These are phyloP conservation scores for Irpex lacteus DNA, from an alignment of 1,284 basidiomycete species.

Conservation along the genomic window DNA sequence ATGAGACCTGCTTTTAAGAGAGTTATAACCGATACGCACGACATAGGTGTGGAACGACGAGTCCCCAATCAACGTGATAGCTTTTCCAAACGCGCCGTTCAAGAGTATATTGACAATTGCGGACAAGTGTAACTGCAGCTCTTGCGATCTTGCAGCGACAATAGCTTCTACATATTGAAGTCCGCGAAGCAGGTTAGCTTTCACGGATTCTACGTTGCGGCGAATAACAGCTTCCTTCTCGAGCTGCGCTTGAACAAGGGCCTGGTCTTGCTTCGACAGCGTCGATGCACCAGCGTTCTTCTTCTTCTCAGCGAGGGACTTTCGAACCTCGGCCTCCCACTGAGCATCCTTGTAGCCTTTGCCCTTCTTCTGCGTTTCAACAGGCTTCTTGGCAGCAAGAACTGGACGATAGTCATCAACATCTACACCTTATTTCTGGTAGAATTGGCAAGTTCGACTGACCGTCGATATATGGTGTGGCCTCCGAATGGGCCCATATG, in stretches of 20 bases:
- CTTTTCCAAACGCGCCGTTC: conserved; percentile 54
- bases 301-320: conserved; percentile 77
- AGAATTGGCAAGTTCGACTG: conserved; percentile 18
- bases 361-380: conserved; percentile 64
- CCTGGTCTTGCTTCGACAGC: conserved; percentile 83
- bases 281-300: conserved; percentile 44
- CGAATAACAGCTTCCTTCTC: conserved; percentile 75
- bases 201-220: conserved; percentile 50
- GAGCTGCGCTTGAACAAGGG: conserved; percentile 76
- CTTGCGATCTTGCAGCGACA: conserved; percentile 54
- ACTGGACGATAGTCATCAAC: conserved; percentile 41
- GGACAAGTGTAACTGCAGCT: conserved; percentile 57
- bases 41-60: conserved; percentile 76
- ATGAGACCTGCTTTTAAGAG: neutral
- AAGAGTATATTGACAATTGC: conserved; percentile 61
- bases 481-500: conserved; percentile 84
- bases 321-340: conserved; percentile 93
- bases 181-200: conserved; percentile 60
- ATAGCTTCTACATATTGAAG: conserved; percentile 67
- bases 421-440: neutral
- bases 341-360: conserved; percentile 86
- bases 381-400: conserved; percentile 54
- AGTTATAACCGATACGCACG: conserved; percentile 39
- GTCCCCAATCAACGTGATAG: conserved; percentile 56
- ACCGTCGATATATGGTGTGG: conserved; percentile 79